phyloP scores from a whole-genome alignment of 2,329 filamentous ascomycete species.

The Cladosporium sp. region DNA sequence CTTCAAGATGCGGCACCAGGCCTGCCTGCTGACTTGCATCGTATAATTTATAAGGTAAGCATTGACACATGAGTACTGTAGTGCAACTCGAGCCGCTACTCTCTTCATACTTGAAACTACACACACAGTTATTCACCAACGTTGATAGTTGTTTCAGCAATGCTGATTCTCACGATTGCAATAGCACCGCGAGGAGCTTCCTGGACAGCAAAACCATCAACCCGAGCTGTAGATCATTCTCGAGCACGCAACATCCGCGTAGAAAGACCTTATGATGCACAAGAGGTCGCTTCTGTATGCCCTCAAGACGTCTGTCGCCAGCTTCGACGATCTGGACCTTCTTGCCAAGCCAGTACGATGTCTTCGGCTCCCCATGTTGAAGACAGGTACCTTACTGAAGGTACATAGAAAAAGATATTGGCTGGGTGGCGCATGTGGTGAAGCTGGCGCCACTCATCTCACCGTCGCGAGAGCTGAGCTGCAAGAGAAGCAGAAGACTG shows the following conservation, averaged over 20 bases:
- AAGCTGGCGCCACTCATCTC: conserved; percentile 9
- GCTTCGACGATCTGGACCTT: neutral
- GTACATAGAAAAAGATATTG: neutral
- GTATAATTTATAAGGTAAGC: neutral
- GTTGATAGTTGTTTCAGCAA: neutral
- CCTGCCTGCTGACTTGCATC: neutral
- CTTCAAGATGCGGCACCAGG: neutral
- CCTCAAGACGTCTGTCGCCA: neutral
- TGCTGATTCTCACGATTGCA: neutral
- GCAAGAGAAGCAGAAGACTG: neutral
- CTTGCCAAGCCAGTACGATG: neutral
- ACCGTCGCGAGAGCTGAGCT: neutral
- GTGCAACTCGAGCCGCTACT: neutral
- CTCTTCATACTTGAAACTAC: neutral
- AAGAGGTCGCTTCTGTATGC: neutral
- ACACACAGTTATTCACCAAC: neutral
- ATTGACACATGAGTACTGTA: neutral
- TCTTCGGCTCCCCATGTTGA: neutral
- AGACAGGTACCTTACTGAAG: neutral
- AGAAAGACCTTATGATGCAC: neutral
- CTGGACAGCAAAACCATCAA: neutral
- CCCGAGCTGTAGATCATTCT: neutral
- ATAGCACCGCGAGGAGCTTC: neutral
- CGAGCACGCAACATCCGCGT: neutral
- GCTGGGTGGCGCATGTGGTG: neutral